Percentiles rank a stretch among this genome's conserved stretches.
These are phyloP conservation scores for Exophiala oligosperma DNA, from an alignment of 2,329 filamentous ascomycete species.

Conservation along the genomic window DNA sequence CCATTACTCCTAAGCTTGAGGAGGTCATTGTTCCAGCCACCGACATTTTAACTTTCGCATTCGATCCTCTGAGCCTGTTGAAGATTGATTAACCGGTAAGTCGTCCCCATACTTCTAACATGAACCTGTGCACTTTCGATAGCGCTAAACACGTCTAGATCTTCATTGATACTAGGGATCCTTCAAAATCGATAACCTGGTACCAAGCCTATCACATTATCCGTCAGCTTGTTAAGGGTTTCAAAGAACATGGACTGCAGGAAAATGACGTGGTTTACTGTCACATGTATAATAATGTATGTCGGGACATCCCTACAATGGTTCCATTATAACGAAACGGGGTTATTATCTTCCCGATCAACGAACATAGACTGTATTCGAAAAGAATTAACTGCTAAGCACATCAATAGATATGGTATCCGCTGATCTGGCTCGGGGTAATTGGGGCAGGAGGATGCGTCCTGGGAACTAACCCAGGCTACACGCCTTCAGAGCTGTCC, in stretches of 20 bases:
- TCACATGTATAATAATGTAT: conserved; percentile 44
- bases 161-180: conserved; percentile 45
- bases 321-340: conserved; percentile 26
- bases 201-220: conserved; percentile 38
- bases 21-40: conserved; percentile 14
- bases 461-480: conserved; percentile 52
- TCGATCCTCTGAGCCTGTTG: conserved; percentile 36
- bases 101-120: background rate
- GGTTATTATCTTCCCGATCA: conserved; percentile 15
- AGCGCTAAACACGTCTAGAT: conserved; percentile 28
- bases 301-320: conserved; percentile 15
- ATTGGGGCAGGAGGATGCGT: conserved; percentile 51
- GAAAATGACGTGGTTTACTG: conserved; percentile 45
- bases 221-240: conserved; percentile 41
- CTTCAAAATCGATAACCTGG: conserved; percentile 39
- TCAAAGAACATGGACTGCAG: conserved; percentile 40
- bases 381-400: conserved; percentile 1
- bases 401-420: conserved; percentile 38
- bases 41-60: conserved; percentile 33
- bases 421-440: conserved; percentile 40
- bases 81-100: conserved; percentile 36
- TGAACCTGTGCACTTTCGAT: background rate
- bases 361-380: conserved; percentile 7
- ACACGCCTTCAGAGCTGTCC: conserved; percentile 47
- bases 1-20: conserved; percentile 8